Evolutionary conservation across 192 early-diverging fungal genomes (phyloP), one percentile per base, ranked within the genome.

Genomic region (Lunasporangiospora selenospora): DNA sequence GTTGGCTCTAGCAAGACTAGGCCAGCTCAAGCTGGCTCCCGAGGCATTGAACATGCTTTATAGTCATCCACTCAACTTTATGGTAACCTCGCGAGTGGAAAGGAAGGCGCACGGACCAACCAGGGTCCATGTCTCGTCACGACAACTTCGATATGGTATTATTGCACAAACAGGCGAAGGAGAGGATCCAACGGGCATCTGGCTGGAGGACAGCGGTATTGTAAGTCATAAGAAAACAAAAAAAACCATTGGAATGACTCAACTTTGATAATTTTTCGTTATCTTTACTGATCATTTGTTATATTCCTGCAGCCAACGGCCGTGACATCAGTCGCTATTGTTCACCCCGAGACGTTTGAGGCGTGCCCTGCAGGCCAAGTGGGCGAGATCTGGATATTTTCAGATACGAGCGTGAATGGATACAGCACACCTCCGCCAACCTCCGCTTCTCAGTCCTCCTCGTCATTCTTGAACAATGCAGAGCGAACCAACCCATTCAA

Each of bases 351-450:
- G 39, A 92, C 92, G 7, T 78, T 81, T 10, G 78, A 65, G 16
- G 76, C 91, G 1, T 87, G 91, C 58, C 64, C 82, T 7, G 81
- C 83, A 0, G 86, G 91, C 34, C 80, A 85, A 30, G 70, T 94
- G 26, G 93, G 93, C 50, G 93, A 94, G 70, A 93, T 95, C 18
- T 95, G 92, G 92, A 88, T 95, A n/a, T 85, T 76, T 21, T 88
- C 85, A 13, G 81, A 86, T 38, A 55, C 77, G 19, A 88, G 76
- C 50, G 67, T 67, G 10, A 81, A 75, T 42, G n/a, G n/a, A n/a
- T n/a, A n/a, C n/a, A n/a, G n/a, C n/a, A n/a, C n/a, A n/a, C n/a
- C n/a, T n/a, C n/a, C n/a, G n/a, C n/a, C n/a, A n/a, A n/a, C n/a
- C n/a, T n/a, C 60, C 77, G 9, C 80, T 80, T 32, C 59, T 78